Conservation (phyloP, 202 grass and related monocot genomes). For the Elaeis oleifera region DNA sequence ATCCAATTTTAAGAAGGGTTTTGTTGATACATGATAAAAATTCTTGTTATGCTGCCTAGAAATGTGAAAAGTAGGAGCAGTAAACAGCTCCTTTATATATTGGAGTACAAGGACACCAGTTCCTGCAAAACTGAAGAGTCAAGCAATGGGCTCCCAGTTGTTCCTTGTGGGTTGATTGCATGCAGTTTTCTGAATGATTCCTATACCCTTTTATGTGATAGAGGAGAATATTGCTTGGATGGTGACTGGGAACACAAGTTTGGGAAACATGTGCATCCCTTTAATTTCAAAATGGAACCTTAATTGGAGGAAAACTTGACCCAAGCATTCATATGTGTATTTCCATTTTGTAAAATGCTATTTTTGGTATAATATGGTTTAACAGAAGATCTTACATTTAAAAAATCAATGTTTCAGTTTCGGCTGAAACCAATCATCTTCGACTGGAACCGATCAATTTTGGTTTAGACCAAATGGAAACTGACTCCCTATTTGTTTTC, state of each 20-base stretch:
- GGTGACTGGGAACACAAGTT: slow-evolving; percentile 71
- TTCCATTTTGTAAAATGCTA: neutral
- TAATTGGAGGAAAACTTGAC: slow-evolving; percentile 70
- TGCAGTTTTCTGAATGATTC: slow-evolving; percentile 96
- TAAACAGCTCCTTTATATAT: slow-evolving; percentile 53
- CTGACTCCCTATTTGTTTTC: too few species aligned
- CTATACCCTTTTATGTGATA: slow-evolving; percentile 45
- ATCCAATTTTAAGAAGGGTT: neutral
- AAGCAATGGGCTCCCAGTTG: slow-evolving; percentile 44
- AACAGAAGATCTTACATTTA: too few species aligned
- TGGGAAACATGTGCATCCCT: slow-evolving; percentile 86
- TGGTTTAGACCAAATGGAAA: too few species aligned
- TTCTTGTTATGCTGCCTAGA: slow-evolving; percentile 19
- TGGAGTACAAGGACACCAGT: slow-evolving; percentile 41
- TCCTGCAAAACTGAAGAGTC: slow-evolving; percentile 44
- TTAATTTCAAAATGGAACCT: slow-evolving; percentile 83
- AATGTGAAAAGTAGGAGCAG: slow-evolving; percentile 85
- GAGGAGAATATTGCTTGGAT: slow-evolving; percentile 59
- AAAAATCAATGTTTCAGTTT: too few species aligned
- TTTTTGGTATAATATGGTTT: neutral
- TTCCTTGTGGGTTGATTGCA: slow-evolving; percentile 84
- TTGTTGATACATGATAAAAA: neutral
- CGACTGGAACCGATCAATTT: too few species aligned
- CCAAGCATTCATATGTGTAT: slow-evolving; percentile 59
- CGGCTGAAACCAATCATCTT: too few species aligned